phyloP scores from a whole-genome alignment of 1,284 basidiomycete species.

The Exsudoporus floridanus region DNA sequence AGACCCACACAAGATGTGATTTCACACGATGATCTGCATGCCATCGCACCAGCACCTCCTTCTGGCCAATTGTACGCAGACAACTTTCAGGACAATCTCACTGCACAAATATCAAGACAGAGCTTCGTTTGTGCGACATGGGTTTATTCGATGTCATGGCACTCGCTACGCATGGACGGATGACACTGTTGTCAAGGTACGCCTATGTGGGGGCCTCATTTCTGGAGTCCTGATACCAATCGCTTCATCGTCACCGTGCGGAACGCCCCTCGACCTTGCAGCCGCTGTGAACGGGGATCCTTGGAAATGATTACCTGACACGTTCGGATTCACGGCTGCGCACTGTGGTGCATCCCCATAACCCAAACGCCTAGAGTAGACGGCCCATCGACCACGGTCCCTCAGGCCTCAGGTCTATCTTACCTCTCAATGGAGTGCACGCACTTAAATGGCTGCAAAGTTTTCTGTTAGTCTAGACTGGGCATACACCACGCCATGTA shows the following conservation, averaged over 20 bases:
- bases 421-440: neutral
- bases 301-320: neutral
- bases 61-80: neutral
- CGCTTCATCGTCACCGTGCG: neutral
- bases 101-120: neutral
- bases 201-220: neutral
- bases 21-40: neutral
- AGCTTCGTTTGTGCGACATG: neutral
- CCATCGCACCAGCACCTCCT: neutral
- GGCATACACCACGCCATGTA: slow-evolving; percentile 1
- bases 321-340: neutral
- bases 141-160: neutral
- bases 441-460: neutral
- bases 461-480: neutral
- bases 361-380: neutral
- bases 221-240: neutral
- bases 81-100: neutral
- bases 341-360: slow-evolving; percentile 2
- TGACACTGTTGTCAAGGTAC: neutral
- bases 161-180: neutral
- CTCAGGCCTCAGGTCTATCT: neutral
- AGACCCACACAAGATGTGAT: neutral
- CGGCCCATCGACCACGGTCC: neutral
- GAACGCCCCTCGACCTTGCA: neutral
- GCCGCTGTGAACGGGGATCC: neutral